Evolutionary conservation across 768 basidiomycete genomes (phyloP), one percentile per base, ranked within the genome.

Genomic region (Fistulinella prunicolor): DNA sequence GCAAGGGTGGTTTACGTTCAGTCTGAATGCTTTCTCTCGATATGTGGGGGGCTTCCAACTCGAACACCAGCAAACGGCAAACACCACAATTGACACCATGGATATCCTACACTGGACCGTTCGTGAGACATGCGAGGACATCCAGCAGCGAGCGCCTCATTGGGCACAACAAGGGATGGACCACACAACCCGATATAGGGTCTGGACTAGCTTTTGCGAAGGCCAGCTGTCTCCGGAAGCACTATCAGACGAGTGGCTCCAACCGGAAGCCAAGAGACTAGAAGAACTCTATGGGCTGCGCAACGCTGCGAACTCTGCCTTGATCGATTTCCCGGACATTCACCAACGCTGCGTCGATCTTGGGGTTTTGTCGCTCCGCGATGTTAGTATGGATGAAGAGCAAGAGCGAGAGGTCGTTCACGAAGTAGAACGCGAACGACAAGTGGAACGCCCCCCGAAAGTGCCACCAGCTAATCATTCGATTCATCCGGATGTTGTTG

Each of bases 381-480:
- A 62, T 32, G 53, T 49, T 21, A 54, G 47, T 26, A 57, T 74
- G 57, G 71, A 71, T 26, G 76, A 79, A 53, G 78, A 79, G 49
- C 78, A 79, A 49, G 79, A 80, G 44, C 61, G 77, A 23, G 76
- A 80, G 47, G 61, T 80, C 8, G 50, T 57, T 3, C 73, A 74
- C 20, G 78, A 80, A 55, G 60, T 67, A 4, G 75, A 78, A 53
- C 59, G 55, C 6, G 76, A 79, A 49, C 61, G 57, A 12, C 64
- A 76, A 44, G 49, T 70, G 1, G 61, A 74, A 53, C 63, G 73
- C 7, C 71, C 74, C 5, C 54, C 64, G 1, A 59, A 37, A 21
- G 63, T 64, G 8, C 7, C 39, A 12, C 53, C 66, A 7, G 56
- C 56, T 4, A 9, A 1, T 1, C 70, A 71, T 48, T 36, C 40